Percentiles rank a stretch among this genome's conserved stretches.
These are phyloP conservation scores for Pseudozyma pruni DNA, from an alignment of 1,284 basidiomycete species.

Conservation along the genomic window DNA sequence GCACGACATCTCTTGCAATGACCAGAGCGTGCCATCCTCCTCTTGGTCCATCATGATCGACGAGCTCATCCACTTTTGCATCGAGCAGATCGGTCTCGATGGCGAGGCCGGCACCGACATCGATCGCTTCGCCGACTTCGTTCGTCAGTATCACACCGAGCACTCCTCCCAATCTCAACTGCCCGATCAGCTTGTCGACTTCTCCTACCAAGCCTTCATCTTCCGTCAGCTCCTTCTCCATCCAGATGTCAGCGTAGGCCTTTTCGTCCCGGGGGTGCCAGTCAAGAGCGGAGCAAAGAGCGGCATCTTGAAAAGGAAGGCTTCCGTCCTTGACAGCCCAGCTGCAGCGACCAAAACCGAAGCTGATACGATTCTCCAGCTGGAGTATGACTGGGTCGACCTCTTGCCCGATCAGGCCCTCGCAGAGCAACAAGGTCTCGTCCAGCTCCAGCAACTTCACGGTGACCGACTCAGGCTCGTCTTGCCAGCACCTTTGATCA, in stretches of 20 bases:
- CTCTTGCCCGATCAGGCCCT: slow-evolving; percentile 23
- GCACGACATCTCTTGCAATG: too few relatives aligned
- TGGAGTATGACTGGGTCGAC: slow-evolving; percentile 32
- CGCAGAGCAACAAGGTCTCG: slow-evolving; percentile 59
- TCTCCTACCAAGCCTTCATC: slow-evolving; percentile 79
- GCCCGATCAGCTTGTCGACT: slow-evolving; percentile 75
- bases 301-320: slow-evolving; percentile 14
- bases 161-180: slow-evolving; percentile 66
- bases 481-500: slow-evolving; percentile 78
- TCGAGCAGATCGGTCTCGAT: slow-evolving; percentile 81
- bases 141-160: slow-evolving; percentile 74
- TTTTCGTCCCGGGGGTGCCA: slow-evolving; percentile 22
- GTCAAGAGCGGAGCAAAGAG: slow-evolving; percentile 16
- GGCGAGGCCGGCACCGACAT: slow-evolving; percentile 82
- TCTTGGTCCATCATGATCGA: slow-evolving; percentile 72
- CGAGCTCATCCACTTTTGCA: slow-evolving; percentile 78
- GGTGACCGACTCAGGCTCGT: slow-evolving; percentile 76
- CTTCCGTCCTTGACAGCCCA: slow-evolving; percentile 7
- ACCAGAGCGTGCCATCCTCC: not conserved
- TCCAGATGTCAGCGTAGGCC: slow-evolving; percentile 77
- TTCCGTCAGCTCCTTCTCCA: slow-evolving; percentile 81
- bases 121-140: slow-evolving; percentile 76
- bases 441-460: slow-evolving; percentile 69
- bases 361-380: not conserved
- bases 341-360: slow-evolving; percentile 4